Evolutionary conservation across 179 eudicot species (phyloP), one percentile per base, ranked within the genome.

Genomic region (Silene vulgaris): DNA sequence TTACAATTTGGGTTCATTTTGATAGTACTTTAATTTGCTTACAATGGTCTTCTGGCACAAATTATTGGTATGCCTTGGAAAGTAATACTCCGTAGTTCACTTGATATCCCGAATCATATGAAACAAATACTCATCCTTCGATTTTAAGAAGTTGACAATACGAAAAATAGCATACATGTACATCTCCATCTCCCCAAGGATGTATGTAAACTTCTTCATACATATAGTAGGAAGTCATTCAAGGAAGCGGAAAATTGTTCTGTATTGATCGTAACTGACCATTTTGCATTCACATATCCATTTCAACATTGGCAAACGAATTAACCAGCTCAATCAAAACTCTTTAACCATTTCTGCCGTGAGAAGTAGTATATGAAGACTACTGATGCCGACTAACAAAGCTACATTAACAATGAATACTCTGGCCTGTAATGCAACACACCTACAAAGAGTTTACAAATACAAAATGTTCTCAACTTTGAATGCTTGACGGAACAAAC

Each of bases 401-500:
- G 62, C 72, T 32, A 68, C 68, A 57, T 30, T 66, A 29, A 21
- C 60, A 26, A 4, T n/a, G 14, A 59, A 30, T 61, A 21, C 73
- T 14, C 23, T 30, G 28, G 29, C 52, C 20, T 35, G 45, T 29
- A 72, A 54, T 8, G 52, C n/a, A 57, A 76, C 78, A 17, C 14
- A 61, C 45, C 79, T 72, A 76, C 56, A 14, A 65, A 23, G 45
- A 59, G 61, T 16, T 69, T 71, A 75, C 68, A 56, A 50, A 59
- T 62, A 68, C 74, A 76, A 66, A 50, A 61, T 72, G 20, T 65
- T 9, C 21, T 74, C 74, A 68, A 50, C 37, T 71, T 54, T 65
- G 68, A 63, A 74, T 65, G 43, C 67, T 63, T 65, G 56, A 65
- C 65, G 26, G 21, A 12, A 9, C 66, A 52, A 13, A 28, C 3